Evolutionary conservation across 805 yeast species (phyloP), one percentile per base, ranked within the genome.

Genomic region (Metschnikowia lachancei): DNA sequence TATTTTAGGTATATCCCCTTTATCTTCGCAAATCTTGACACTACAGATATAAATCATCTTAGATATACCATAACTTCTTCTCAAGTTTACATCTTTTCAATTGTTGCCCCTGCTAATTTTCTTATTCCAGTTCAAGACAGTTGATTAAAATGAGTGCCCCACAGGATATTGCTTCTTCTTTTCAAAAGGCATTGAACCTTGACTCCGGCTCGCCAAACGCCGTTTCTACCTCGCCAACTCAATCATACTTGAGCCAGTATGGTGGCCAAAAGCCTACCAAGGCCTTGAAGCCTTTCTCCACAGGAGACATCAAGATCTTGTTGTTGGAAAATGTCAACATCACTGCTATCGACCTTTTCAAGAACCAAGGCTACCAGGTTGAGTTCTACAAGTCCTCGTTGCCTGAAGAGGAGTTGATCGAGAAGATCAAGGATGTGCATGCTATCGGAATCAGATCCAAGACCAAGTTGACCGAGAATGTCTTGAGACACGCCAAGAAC

Each of bases 381-480:
- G 99, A 94, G 66, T 88, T 87, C 70, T 81, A 84, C 75, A 91
- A 89, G 75, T 74, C 91, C 45, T 87, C 97, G 5, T 73, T 94
- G 59, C 84, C 88, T 19, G 98, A 94, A 70, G 96, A 83, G 9
- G 97, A 90, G 72, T 81, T 94, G 65, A 88, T 94, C 62, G 96
- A 89, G 73, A 91, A 90, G 72, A 92, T 94, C 69, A 78, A 79
- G 62, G 89, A 86, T 58, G 97, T 89, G 43, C 98, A 94, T 65
- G 99, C 97, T 50, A 83, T 94, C 63, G 99, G 99, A 70, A 91
- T 94, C 64, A 87, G 99, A 76, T 94, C 98, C 50, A 94, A 94
- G 77, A 94, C 99, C 42, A 87, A 83, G 68, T 76, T 94, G 63
- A 87, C 90, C 34, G 85, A 80, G 56, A 82, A 81, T 43, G 82